Evolutionary conservation across 2,329 filamentous ascomycete species (phyloP), one percentile per base, ranked within the genome.

Genomic region (Whalleya microplaca): DNA sequence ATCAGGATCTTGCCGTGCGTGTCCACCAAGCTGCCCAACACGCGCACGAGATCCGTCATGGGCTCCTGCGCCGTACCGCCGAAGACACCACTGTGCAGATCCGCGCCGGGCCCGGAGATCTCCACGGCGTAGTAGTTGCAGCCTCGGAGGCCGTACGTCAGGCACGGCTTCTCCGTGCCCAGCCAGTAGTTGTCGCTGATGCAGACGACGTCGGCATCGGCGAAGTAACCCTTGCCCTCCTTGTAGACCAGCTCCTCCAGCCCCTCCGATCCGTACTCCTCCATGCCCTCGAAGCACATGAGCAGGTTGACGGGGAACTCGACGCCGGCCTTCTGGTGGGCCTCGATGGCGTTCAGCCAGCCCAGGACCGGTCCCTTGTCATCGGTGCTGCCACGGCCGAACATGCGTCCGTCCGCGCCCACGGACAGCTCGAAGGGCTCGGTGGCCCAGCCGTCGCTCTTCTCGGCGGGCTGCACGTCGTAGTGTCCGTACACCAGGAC

Each of bases 141-240:
- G 51, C 95, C 95, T 65, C 95, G 90, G 61, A 99, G 89, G 67
- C 95, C 95, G 74, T 99, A 99, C 9, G 95, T 99, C 71, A 99
- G 79, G 76, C 95, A 99, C 12, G 95, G 95, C 84, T 97, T 97
- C 83, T 98, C 92, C 5, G 95, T 98, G 56, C 95, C 95, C 41
- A 99, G 87, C 95, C 95, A 99, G 86, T 99, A 99, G 84, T 99
- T 99, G 77, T 99, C 95, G 46, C 92, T 96, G 73, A 99, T 99
- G 79, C 95, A 99, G 58, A 98, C 92, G 5, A 93, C 95, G 66
- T 99, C 95, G 37, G 92, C 87, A 69, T 97, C 94, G 70, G 92
- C 92, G 80, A 99, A 99, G 82, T 88, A 98, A 69, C 91, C 90
- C 79, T 96, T 92, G 64, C 90, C 92, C 78, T 99, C 95, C 45